A percentile compares a stretch with the other conserved stretches of the same genome.
phyloP scores from a whole-genome alignment of 306 rosid species.

The Neltuma alba region DNA sequence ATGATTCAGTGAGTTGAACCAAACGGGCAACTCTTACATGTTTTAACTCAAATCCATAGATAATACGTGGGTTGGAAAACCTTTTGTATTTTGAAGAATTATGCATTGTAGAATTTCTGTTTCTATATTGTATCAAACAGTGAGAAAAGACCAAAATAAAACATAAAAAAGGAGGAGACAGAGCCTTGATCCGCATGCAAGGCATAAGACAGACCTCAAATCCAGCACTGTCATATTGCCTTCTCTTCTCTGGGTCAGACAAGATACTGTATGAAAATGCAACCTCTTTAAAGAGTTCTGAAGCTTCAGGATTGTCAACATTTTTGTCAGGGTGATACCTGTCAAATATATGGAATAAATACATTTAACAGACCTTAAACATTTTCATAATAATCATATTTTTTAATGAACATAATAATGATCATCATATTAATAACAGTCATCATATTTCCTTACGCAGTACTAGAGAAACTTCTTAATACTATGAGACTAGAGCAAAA shows the following conservation, averaged over 20 bases:
- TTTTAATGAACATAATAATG: neutral
- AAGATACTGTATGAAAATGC: conserved; percentile 92
- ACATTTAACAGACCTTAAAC: conserved; percentile 12
- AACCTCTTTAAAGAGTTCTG: conserved; percentile 95
- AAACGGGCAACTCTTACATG: too few relatives aligned
- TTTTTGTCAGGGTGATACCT: conserved; percentile 99
- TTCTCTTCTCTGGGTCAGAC: conserved; percentile 98
- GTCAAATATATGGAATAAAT: conserved; percentile 25
- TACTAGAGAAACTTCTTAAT: conserved; percentile 25
- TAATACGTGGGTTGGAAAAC: neutral
- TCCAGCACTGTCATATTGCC: conserved; percentile 92
- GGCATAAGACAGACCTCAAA: conserved; percentile 70
- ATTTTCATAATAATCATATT: neutral
- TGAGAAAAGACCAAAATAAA: neutral
- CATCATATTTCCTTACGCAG: conserved; percentile 6
- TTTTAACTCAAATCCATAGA: neutral
- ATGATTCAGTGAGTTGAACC: neutral
- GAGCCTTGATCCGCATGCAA: conserved; percentile 25
- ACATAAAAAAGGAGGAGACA: conserved; percentile 18
- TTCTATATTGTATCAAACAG: conserved; percentile 14
- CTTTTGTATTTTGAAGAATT: neutral
- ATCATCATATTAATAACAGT: too few relatives aligned
- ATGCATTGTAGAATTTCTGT: neutral
- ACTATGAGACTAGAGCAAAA: conserved; percentile 11
- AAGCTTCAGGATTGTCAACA: conserved; percentile 88